These are phyloP conservation scores for Syzygium syzygioides DNA, from an alignment of 441 rosid species.

Conservation along the genomic window DNA sequence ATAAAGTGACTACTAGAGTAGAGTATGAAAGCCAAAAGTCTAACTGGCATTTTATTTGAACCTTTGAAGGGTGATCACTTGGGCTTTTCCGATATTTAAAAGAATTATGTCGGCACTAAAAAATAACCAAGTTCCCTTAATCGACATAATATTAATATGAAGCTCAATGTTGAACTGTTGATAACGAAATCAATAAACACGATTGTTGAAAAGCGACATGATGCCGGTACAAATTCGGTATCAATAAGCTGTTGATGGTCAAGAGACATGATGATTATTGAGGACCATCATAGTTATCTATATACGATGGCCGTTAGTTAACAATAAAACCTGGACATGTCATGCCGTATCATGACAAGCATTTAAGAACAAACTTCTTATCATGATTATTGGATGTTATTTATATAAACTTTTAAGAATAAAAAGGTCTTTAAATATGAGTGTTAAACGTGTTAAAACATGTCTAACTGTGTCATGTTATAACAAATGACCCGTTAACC, in stretches of 20 bases:
- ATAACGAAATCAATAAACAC: not conserved
- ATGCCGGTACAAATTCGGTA: too few species aligned
- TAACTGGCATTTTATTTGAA: too few species aligned
- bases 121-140: not conserved
- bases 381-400: not conserved
- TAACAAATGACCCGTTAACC: not conserved
- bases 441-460: not conserved
- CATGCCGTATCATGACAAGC: too few species aligned
- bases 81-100: not conserved
- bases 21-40: too few species aligned
- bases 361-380: too few species aligned
- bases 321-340: not conserved
- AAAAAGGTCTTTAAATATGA: not conserved
- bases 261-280: not conserved
- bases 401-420: not conserved
- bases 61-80: not conserved
- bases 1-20: too few species aligned
- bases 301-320: too few species aligned
- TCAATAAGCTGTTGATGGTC: not conserved
- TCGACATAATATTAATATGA: not conserved
- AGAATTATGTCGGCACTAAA: not conserved
- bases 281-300: not conserved
- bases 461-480: not conserved
- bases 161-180: not conserved
- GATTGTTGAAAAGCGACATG: not conserved